Evolutionary conservation across 495 filamentous ascomycete species (phyloP).

Genomic region (Podospora appendiculata): DNA sequence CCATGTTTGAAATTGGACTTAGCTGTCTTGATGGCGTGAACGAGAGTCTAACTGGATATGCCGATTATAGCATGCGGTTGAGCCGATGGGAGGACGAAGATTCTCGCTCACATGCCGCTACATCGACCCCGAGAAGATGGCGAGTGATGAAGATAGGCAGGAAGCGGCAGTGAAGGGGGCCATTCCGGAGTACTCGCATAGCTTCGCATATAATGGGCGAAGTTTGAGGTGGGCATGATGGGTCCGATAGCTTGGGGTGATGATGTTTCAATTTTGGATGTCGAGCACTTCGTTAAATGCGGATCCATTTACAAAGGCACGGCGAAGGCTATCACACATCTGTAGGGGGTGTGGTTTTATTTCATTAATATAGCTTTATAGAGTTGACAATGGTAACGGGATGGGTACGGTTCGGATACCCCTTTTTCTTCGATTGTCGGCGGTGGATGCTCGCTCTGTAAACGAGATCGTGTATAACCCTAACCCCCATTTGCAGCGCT

Average conservation of each 20-base stretch:
- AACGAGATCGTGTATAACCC: constrained; percentile 21
- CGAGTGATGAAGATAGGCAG: constrained; percentile 13
- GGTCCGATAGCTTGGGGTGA: too few species aligned
- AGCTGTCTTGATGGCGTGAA: not conserved
- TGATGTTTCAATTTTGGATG: too few species aligned
- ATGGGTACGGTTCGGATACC: too few species aligned
- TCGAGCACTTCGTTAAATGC: too few species aligned
- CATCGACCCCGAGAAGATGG: constrained; percentile 39
- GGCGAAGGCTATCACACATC: too few species aligned
- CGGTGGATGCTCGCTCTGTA: too few species aligned
- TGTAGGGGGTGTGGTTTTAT: too few species aligned
- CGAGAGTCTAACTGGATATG: constrained; percentile 9
- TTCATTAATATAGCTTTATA: too few species aligned
- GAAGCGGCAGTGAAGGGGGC: constrained; percentile 22
- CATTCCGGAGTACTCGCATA: constrained; percentile 20
- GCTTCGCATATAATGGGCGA: constrained; percentile 20
- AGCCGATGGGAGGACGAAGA: constrained; percentile 47
- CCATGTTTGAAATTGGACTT: not conserved
- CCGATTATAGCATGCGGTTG: constrained; percentile 51
- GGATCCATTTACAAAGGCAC: too few species aligned
- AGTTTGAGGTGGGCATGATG: too few species aligned
- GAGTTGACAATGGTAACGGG: too few species aligned
- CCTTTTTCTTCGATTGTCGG: too few species aligned
- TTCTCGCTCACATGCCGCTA: constrained; percentile 59
- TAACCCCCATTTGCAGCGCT: not conserved